phyloP scores from a whole-genome alignment of 192 early-diverging fungal genomes.

The Podila clonocystis region DNA sequence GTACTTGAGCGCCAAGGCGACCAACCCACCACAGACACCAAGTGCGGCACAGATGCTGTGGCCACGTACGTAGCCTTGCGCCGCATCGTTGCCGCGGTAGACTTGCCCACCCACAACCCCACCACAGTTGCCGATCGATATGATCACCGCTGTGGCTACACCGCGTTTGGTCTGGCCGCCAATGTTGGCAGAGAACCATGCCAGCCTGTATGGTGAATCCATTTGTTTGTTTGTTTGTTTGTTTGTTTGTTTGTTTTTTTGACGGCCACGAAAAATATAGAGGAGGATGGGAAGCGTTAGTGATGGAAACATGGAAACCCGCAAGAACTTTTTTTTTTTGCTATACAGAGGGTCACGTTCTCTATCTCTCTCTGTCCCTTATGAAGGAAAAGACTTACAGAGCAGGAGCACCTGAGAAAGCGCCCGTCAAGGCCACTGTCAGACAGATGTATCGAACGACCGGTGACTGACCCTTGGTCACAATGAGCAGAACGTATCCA shows the following conservation, averaged over 20 bases:
- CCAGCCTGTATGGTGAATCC: neutral
- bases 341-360: too few species aligned
- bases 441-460: slow-evolving; percentile 10
- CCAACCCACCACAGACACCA: neutral
- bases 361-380: too few species aligned
- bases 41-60: neutral
- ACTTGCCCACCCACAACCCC: slow-evolving; percentile 74
- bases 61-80: neutral
- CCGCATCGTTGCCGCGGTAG: slow-evolving; percentile 62
- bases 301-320: too few species aligned
- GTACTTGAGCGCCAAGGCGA: neutral
- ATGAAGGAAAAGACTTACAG: slow-evolving; percentile 16
- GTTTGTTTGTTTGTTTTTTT: neutral
- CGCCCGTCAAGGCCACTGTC: slow-evolving; percentile 1
- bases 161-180: slow-evolving; percentile 73
- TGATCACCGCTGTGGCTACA: slow-evolving; percentile 64
- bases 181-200: slow-evolving; percentile 63
- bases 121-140: slow-evolving; percentile 69
- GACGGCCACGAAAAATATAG: neutral
- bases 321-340: too few species aligned
- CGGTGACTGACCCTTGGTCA: slow-evolving; percentile 14
- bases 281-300: neutral
- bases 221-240: neutral
- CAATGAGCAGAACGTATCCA: neutral
- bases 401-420: slow-evolving; percentile 29